Base-by-base conservation (phyloP, 108 stramenopile genomes). In the Cyclostephanos invisitatus region DNA sequence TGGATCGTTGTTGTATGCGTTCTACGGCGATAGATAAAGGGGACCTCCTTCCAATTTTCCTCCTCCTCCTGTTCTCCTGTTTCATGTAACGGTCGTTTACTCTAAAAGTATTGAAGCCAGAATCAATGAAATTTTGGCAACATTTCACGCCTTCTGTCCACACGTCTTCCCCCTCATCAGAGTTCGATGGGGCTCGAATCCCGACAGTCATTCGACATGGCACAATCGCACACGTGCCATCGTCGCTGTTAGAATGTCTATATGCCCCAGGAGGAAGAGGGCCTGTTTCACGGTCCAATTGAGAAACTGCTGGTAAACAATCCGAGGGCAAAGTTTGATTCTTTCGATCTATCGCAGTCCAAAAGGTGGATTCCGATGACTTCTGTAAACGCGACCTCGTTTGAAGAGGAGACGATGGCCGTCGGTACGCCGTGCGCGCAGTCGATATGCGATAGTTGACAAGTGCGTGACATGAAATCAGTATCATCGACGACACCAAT, bases 51-150 rank as follows among this genome's bases (percentile, higher is more conserved):
- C 35, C 25, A 25, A 24, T 59, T 1, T 37, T 36, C 58, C 58
- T 66, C 17, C 64, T 29, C 24, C 50, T 32, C 7, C 24, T 49
- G 25, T 38, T 53, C 20, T 29, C 48, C 62, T 22, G 50, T 27
- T 60, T 46, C n/a, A 15, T 25, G 42, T 62, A n/a, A 42, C 42
- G 47, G 25, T 73, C 47, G 14, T 64, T 58, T 15, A 78, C 40
- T 20, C 65, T 17, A 71, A 92, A 89, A 10, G 87, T 79, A 35
- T 77, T 83, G 55, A 92, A 86, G 10, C 91, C 91, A n/a, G 84
- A 74, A 62, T 92, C 91, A 42, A 92, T 73, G 50, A 78, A 72
- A 20, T 74, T 60, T 61, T 92, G 91, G 54, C 29, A 48, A 42
- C 77, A 67, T 18, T 54, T 72, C 9, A 66, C 64, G 20, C 69